Conservation (phyloP, 139 green algal species). For the Closterium sp. region DNA sequence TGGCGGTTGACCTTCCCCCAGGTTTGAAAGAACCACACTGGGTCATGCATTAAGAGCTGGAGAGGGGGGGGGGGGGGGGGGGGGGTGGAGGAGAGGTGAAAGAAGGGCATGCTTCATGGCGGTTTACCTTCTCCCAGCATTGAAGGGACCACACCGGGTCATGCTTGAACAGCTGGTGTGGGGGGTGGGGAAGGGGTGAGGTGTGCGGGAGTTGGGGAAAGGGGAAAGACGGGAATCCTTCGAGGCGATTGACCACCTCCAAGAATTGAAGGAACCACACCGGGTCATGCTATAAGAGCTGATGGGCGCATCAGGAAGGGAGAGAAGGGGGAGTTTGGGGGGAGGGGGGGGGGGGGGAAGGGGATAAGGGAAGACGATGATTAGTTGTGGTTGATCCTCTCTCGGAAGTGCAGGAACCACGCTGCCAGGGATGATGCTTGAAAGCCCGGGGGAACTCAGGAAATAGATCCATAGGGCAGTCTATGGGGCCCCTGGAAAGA, state of each 20-base stretch:
- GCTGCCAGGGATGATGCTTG: no score
- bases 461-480: no score
- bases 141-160: constrained; percentile 28
- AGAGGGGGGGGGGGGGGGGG: background rate
- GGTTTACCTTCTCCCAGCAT: constrained; percentile 48
- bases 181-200: background rate
- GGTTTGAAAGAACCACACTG: constrained; percentile 25
- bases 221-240: constrained; percentile 30
- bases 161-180: no score
- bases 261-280: constrained; percentile 40
- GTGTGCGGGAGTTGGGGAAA: constrained; percentile 2
- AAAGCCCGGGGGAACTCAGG: no score
- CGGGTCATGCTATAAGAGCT: constrained; percentile 46
- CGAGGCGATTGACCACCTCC: constrained; percentile 35
- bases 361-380: background rate
- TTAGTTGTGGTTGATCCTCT: no score
- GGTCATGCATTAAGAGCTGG: constrained; percentile 48
- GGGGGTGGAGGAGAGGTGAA: constrained; percentile 4
- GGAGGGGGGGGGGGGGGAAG: background rate
- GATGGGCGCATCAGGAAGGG: no score
- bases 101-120: constrained; percentile 17
- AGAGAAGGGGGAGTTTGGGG: background rate
- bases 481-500: no score
- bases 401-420: no score
- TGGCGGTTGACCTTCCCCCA: constrained; percentile 37